These are phyloP conservation scores for Tagetes erecta DNA, from an alignment of 129 eudicot species.

Conservation along the genomic window DNA sequence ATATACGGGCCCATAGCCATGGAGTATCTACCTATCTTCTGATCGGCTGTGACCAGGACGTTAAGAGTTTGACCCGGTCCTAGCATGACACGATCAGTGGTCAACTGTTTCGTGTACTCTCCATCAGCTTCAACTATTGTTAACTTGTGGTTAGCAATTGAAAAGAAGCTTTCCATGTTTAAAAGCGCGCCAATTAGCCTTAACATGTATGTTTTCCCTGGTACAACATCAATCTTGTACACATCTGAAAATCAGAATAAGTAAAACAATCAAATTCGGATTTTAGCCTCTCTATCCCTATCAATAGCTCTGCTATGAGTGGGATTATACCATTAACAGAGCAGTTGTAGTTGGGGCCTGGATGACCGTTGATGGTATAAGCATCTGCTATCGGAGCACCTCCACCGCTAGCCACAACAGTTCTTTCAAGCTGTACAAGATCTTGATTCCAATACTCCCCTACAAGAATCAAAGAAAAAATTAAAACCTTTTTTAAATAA, in stretches of 20 bases:
- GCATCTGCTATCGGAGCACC: too few species aligned
- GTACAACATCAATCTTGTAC: constrained; percentile 58
- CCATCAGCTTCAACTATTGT: constrained; percentile 78
- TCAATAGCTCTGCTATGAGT: too few species aligned
- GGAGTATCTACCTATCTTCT: constrained; percentile 58
- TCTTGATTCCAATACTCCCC: too few species aligned
- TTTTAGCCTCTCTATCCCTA: too few species aligned
- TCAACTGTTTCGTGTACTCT: constrained; percentile 66
- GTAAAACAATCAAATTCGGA: too few species aligned
- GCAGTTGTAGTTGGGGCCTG: too few species aligned
- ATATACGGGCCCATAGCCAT: constrained; percentile 80
- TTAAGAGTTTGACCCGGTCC: constrained; percentile 81
- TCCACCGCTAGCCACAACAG: too few species aligned
- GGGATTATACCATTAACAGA: too few species aligned
- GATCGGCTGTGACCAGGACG: constrained; percentile 70
- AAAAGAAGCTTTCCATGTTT: constrained; percentile 65
- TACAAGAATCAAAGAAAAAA: too few species aligned
- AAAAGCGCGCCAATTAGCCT: constrained; percentile 67
- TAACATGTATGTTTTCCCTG: constrained; percentile 63
- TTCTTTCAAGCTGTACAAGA: too few species aligned
- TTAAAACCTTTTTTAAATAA: background rate
- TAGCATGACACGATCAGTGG: constrained; percentile 59
- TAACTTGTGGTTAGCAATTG: constrained; percentile 71
- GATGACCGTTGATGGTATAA: too few species aligned
- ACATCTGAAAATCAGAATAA: constrained; percentile 40